These are phyloP conservation scores for Exophiala oligosperma DNA, from an alignment of 2,329 filamentous ascomycete genomes.

Conservation along the genomic window DNA sequence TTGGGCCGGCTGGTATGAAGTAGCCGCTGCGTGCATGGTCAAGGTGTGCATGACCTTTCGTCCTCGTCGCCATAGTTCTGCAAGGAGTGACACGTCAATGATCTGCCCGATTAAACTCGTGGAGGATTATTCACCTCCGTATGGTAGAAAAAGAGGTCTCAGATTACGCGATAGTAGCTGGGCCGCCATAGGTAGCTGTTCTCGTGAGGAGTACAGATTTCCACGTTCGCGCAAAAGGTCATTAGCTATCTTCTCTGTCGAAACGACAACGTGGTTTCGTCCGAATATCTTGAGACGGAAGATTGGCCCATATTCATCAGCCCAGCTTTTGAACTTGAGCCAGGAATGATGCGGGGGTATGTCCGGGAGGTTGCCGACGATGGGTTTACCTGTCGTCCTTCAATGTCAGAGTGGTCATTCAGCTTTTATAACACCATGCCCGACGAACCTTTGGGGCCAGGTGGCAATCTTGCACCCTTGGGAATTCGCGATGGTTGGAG, in stretches of 20 bases:
- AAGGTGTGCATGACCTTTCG: conserved; percentile 38
- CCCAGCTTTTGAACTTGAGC: conserved; percentile 43
- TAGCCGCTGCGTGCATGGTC: conserved; percentile 34
- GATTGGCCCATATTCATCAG: conserved; percentile 41
- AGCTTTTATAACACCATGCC: too few species aligned
- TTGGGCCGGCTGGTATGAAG: conserved; percentile 35
- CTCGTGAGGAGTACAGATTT: conserved; percentile 40
- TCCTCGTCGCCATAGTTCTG: conserved; percentile 33
- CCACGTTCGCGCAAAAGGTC: conserved; percentile 45
- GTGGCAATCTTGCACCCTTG: conserved; percentile 4
- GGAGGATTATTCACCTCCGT: conserved; percentile 18
- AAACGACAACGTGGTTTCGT: conserved; percentile 38
- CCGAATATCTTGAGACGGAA: conserved; percentile 48
- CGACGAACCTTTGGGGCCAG: conserved; percentile 9
- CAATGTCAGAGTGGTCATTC: not conserved
- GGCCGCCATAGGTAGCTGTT: conserved; percentile 38
- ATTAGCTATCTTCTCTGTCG: conserved; percentile 42
- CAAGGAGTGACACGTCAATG: not conserved
- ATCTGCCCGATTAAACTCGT: too few species aligned
- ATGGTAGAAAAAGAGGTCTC: conserved; percentile 35
- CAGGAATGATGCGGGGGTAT: conserved; percentile 40
- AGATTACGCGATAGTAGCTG: conserved; percentile 34
- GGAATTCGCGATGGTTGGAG: conserved; percentile 1
- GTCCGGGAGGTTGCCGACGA: conserved; percentile 39
- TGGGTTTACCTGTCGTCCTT: conserved; percentile 13